A percentile compares a stretch with the other conserved stretches of the same genome.
Evolutionary conservation across 2,329 filamentous ascomycete species (phyloP).

Genomic region (Claviceps sp.): DNA sequence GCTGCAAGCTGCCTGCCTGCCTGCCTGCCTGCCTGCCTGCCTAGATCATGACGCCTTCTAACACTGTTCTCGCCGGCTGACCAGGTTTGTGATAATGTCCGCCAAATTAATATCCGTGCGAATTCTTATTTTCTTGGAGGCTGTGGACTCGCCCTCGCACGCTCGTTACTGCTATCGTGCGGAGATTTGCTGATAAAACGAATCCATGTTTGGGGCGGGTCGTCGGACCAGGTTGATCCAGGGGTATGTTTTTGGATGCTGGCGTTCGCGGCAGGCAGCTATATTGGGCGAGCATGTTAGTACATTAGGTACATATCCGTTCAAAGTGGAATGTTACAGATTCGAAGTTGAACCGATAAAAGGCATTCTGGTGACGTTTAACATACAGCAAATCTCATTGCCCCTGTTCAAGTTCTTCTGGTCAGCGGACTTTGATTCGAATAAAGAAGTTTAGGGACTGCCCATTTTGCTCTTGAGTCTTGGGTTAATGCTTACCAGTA

Average conservation of each 20-base stretch:
- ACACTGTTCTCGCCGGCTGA: too few relatives aligned
- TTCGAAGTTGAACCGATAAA: not conserved
- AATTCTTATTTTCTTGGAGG: too few relatives aligned
- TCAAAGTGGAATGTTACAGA: not conserved
- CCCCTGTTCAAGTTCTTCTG: constrained; percentile 16
- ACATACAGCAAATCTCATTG: constrained; percentile 32
- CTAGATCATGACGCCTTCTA: too few relatives aligned
- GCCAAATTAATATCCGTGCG: too few relatives aligned
- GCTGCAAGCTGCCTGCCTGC: too few relatives aligned
- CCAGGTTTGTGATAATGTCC: too few relatives aligned
- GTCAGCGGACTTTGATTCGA: not conserved
- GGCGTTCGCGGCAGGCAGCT: constrained; percentile 27
- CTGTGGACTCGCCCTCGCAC: not conserved
- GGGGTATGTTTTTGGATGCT: constrained; percentile 24
- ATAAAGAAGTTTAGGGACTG: too few relatives aligned
- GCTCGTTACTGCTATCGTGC: constrained; percentile 11
- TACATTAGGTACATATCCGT: not conserved
- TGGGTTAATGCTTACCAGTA: constrained; percentile 25
- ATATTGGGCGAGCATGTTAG: constrained; percentile 10
- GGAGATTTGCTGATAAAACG: constrained; percentile 16
- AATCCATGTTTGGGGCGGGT: constrained; percentile 16
- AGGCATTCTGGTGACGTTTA: not conserved
- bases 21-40: too few relatives aligned
- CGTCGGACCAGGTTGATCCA: constrained; percentile 25
- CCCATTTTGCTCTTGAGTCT: not conserved